Evolutionary conservation across 2,329 filamentous ascomycete genomes (phyloP), one percentile per base, ranked within the genome.

Genomic region (Parastagonospora nodorum): DNA sequence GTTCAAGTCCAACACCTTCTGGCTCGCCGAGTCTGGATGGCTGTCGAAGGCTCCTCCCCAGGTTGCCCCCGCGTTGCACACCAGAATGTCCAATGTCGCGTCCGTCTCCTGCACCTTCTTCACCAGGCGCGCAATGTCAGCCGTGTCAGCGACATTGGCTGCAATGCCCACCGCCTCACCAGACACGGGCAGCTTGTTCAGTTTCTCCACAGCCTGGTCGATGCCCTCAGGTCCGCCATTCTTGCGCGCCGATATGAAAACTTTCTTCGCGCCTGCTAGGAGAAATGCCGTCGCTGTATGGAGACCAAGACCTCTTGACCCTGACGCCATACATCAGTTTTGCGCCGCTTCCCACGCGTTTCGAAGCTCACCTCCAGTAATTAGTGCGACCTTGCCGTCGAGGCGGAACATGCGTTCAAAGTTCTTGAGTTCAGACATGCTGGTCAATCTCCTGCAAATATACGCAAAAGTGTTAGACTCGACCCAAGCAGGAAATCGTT

Each of bases 241-340:
- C 53, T 74, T 76, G 11, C 74, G 68, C 3, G 74, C 69, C 0
- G 68, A 72, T 29, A 76, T 68, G 52, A 75, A 64, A 45, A 77
- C 74, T 35, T 64, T 74, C 28, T 62, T 67, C n/a, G 71, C 72
- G 9, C 74, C 74, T 10, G 74, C 74, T 27, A 72, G 66, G 7
- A 76, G 68, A 39, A 77, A 74, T 0, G 68, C 73, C 2, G 72
- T 73, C 6, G 74, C 74, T 8, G 73, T 64, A 35, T 75, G 70
- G 9, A 75, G 67, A 12, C 73, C 73, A 15, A 76, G 61, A 1
- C 74, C 74, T 60, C 73, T 63, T 2, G 73, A 75, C 24, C 75
- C 75, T 77, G 37, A 11, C 2, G 8, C 8, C 6, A 11, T 16
- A 16, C 14, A 37, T 37, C 35, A 37, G 35, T 37, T 16, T 9